phyloP scores from a whole-genome alignment of 306 rosid genomes.

The Quercus parvula region DNA sequence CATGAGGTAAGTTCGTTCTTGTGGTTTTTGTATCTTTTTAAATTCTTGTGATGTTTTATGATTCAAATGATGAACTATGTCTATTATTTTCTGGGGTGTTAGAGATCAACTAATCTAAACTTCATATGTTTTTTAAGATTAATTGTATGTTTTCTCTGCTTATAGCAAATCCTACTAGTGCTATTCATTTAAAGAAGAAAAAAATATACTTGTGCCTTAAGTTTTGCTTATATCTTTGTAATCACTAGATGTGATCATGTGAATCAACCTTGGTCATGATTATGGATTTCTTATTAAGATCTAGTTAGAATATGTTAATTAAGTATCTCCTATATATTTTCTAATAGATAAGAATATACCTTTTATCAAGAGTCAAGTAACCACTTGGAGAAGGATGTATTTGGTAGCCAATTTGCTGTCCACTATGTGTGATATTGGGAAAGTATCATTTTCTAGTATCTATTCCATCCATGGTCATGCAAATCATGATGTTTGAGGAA shows the following conservation, averaged over 20 bases:
- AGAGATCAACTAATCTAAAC: slow-evolving; percentile 11
- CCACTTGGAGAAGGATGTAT: not conserved
- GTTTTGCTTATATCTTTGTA: not conserved
- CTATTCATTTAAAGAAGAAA: too few species aligned
- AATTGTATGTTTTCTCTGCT: not conserved
- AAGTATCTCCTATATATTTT: not conserved
- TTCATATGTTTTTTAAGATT: slow-evolving; percentile 9
- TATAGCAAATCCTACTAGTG: not conserved
- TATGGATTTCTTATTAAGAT: not conserved
- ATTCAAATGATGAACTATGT: not conserved
- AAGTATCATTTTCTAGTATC: not conserved
- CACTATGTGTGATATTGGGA: not conserved
- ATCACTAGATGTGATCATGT: not conserved
- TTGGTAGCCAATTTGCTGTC: not conserved
- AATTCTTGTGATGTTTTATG: not conserved
- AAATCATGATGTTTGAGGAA: not conserved
- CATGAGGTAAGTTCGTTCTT: slow-evolving; percentile 50
- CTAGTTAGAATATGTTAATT: not conserved
- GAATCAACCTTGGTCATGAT: not conserved
- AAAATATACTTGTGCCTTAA: not conserved
- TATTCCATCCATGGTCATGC: not conserved
- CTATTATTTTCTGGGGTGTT: not conserved
- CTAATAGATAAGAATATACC: not conserved
- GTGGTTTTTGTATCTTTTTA: not conserved
- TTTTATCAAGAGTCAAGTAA: not conserved